A percentile compares a stretch with the other conserved stretches of the same genome.
phyloP scores from a whole-genome alignment of 768 basidiomycete species.

The Russula lepida region DNA sequence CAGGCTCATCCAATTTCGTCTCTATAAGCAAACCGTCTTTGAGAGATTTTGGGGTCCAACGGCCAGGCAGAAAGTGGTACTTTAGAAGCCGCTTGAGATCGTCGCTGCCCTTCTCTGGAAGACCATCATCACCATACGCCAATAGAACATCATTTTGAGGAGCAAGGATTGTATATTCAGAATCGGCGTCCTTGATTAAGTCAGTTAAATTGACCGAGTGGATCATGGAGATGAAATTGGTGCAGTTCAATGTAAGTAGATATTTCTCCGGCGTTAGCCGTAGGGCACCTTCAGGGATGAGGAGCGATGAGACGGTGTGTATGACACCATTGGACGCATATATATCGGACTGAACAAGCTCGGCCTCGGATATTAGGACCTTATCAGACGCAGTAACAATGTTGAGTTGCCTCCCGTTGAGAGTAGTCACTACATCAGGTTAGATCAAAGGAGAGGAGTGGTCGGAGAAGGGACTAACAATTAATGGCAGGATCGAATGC shows the following conservation, averaged over 20 bases:
- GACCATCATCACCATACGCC: conserved; percentile 39
- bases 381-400: conserved; percentile 47
- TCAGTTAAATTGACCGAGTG: conserved; percentile 70
- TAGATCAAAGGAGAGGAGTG: conserved; percentile 1
- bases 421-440: conserved; percentile 51
- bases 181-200: conserved; percentile 61
- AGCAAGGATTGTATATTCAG: conserved; percentile 82
- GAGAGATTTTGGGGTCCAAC: conserved; percentile 63
- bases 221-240: conserved; percentile 79
- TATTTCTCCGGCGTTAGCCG: conserved; percentile 90
- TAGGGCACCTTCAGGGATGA: conserved; percentile 68
- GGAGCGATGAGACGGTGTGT: conserved; percentile 77
- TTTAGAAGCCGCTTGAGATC: conserved; percentile 66
- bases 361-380: conserved; percentile 48
- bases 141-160: conserved; percentile 79
- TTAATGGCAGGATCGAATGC: conserved; percentile 45
- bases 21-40: conserved; percentile 67
- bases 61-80: conserved; percentile 90
- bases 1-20: conserved; percentile 66
- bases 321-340: conserved; percentile 94
- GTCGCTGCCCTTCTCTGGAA: conserved; percentile 57
- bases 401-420: conserved; percentile 58
- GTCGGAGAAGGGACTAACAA: conserved; percentile 36
- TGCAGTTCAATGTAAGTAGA: conserved; percentile 86
- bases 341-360: conserved; percentile 68